These are phyloP conservation scores for Tetraselmis chui DNA, from an alignment of 139 green algal species.

Conservation along the genomic window DNA sequence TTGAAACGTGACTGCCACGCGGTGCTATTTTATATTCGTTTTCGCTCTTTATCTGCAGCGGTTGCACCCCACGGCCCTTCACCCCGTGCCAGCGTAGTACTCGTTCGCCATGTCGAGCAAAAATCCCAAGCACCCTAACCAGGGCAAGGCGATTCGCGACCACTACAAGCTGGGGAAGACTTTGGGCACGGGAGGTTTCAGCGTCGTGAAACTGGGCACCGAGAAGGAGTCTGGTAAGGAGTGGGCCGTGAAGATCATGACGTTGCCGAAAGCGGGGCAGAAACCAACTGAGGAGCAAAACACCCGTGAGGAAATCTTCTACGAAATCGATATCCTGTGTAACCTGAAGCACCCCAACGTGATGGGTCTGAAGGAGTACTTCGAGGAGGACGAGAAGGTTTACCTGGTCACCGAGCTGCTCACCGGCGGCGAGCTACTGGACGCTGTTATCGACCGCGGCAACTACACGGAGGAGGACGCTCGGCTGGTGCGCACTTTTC, in stretches of 20 bases:
- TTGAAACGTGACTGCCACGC: no score
- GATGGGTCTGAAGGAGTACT: constrained; percentile 84
- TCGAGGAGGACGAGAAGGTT: constrained; percentile 49
- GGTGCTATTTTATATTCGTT: no score
- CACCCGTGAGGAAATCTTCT: constrained; percentile 72
- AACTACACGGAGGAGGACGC: constrained; percentile 78
- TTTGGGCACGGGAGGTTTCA: constrained; percentile 75
- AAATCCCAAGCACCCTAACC: background rate
- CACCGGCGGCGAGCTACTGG: constrained; percentile 76
- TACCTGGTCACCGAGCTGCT: background rate
- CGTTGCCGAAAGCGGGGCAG: constrained; percentile 47
- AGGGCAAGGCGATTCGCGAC: constrained; percentile 36
- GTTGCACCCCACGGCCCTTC: no score
- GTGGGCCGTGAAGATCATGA: constrained; percentile 87
- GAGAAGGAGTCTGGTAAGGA: constrained; percentile 50
- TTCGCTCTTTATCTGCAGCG: no score
- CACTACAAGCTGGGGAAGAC: constrained; percentile 73
- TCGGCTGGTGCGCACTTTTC: constrained; percentile 14
- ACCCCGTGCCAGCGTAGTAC: no score
- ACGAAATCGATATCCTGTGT: constrained; percentile 86
- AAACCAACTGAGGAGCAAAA: constrained; percentile 6
- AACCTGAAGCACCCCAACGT: constrained; percentile 75
- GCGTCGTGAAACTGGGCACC: constrained; percentile 70
- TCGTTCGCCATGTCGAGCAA: background rate
- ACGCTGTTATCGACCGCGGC: constrained; percentile 71